Evolutionary conservation across 768 basidiomycete species (phyloP), one percentile per base, ranked within the genome.

Genomic region (Podaxis sp.): DNA sequence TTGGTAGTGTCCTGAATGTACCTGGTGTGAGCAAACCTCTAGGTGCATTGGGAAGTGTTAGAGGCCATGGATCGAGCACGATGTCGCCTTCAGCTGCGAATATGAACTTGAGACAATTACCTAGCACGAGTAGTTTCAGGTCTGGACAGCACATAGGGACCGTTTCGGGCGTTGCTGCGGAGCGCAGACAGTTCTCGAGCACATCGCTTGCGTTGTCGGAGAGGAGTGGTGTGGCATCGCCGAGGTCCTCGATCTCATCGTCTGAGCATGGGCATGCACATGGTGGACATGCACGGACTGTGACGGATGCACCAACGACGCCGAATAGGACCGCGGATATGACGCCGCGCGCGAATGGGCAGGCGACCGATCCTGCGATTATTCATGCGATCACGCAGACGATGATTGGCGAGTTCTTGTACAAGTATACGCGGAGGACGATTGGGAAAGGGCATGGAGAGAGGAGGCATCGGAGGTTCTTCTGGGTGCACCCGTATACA

Each of bases 401-500:
- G 24, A 99, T 99, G 97, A 99, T 99, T 67, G 96, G 97, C 55
- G 96, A 99, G 80, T 98, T 95, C 77, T 75, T 99, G 78, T 93
- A 92, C 84, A 99, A 99, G 81, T 98, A 99, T 76, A 98, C 96
- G 8, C 84, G 96, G 56, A 84, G 87, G 62, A 77, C 91, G 17
- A 86, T 99, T 69, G 94, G 95, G 24, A 96, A 92, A 75, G 95
- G 94, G 12, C 85, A 95, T 72, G 93, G 93, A 22, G 90, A 94
- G 73, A 88, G 86, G 73, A 80, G 96, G 56, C 97, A 99, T 76
- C 89, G 87, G 74, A 83, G 97, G 40, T 99, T 95, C 87, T 97
- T 99, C 84, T 99, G 97, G 97, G 89, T 99, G n/a, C 96, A 99
- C 75, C 97, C 97, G 20, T 99, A 99, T 73, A 99, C 96, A 44